Conservation (phyloP, 2,329 filamentous ascomycete species). For the Gnomoniopsis sp. region DNA sequence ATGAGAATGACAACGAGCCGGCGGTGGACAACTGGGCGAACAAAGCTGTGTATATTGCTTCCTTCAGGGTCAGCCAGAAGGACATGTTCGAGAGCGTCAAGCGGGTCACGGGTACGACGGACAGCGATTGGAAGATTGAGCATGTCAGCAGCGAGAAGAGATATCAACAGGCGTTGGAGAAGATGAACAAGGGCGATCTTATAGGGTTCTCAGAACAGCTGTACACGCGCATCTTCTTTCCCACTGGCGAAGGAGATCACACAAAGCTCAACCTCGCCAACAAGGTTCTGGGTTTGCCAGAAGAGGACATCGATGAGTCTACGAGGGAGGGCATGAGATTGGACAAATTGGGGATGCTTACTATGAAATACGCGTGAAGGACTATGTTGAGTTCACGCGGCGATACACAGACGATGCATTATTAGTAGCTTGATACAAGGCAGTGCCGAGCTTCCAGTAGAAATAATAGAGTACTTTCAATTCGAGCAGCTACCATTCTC, state of each 20-base stretch:
- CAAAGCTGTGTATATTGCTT: conserved; percentile 47
- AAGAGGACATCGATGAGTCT: conserved; percentile 55
- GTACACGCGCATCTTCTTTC: conserved; percentile 54
- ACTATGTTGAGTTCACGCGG: neutral
- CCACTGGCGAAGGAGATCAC: conserved; percentile 36
- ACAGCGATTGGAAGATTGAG: conserved; percentile 56
- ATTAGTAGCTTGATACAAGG: neutral
- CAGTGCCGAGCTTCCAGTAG: neutral
- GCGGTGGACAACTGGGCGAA: conserved; percentile 45
- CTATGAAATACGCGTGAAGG: neutral
- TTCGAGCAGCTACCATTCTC: neutral
- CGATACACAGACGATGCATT: neutral
- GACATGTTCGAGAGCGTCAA: conserved; percentile 61
- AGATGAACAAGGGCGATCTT: conserved; percentile 40
- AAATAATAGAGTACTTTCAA: neutral
- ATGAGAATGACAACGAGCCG: conserved; percentile 30
- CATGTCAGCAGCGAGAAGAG: conserved; percentile 42
- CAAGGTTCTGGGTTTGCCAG: conserved; percentile 48
- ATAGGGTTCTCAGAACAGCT: conserved; percentile 47
- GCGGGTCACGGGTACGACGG: conserved; percentile 50
- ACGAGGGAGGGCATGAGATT: conserved; percentile 48
- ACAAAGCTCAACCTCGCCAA: conserved; percentile 43
- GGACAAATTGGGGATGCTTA: conserved; percentile 25
- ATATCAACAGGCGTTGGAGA: conserved; percentile 43
- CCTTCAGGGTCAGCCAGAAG: conserved; percentile 55